Evolutionary conservation across 75 land plant species (phyloP).

Genomic region (Selaginella moellendorffii): DNA sequence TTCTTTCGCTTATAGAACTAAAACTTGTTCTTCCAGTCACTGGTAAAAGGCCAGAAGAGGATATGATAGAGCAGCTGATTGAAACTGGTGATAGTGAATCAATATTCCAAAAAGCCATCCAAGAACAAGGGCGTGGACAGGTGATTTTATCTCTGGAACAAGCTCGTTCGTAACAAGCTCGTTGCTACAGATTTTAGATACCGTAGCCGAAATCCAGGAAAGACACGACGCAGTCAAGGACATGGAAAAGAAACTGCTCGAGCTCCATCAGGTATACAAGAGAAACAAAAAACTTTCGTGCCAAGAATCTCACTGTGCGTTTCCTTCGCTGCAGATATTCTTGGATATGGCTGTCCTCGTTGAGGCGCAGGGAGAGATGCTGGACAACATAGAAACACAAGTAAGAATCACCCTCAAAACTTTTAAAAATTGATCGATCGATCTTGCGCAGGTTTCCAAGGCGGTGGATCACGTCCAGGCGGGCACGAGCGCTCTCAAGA

Average conservation of each 20-base stretch:
- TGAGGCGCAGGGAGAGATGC: slow-evolving; percentile 79
- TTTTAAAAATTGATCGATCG: neutral
- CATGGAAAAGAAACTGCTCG: neutral
- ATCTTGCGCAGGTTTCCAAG: neutral
- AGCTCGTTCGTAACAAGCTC: too few species aligned
- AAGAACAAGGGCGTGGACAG: slow-evolving; percentile 9
- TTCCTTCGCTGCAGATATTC: slow-evolving; percentile 40
- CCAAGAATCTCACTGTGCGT: neutral
- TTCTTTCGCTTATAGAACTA: too few species aligned
- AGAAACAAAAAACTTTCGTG: neutral
- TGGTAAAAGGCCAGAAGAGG: neutral
- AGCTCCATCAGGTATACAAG: neutral
- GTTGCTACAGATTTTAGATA: neutral
- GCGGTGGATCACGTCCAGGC: neutral
- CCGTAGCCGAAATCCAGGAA: slow-evolving; percentile 1
- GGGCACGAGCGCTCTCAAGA: neutral
- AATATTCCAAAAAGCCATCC: slow-evolving; percentile 7
- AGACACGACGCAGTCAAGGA: slow-evolving; percentile 7
- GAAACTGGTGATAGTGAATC: slow-evolving; percentile 6
- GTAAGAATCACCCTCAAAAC: slow-evolving; percentile 15
- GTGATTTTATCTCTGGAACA: too few species aligned
- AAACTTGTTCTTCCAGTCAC: slow-evolving; percentile 8
- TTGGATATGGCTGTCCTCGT: slow-evolving; percentile 85
- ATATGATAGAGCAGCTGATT: neutral
- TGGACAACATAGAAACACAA: slow-evolving; percentile 89